phyloP scores from a whole-genome alignment of 176 grass and related monocot species.

The Oryza rufipogon region DNA sequence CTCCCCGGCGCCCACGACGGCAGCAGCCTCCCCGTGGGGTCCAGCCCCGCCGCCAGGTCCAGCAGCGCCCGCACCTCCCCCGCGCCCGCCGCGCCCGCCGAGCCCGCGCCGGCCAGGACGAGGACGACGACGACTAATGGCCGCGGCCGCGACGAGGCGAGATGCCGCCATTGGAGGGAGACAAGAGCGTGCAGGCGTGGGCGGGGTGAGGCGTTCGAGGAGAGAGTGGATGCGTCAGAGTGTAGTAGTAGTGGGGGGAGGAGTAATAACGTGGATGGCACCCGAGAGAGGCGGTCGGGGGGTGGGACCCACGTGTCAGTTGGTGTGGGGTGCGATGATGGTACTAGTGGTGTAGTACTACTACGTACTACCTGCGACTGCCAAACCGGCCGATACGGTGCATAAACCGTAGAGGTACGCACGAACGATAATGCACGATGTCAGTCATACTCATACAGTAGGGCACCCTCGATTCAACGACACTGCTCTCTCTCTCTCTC shows the following conservation, averaged over 20 bases:
- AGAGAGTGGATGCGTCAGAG: no score
- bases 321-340: no score
- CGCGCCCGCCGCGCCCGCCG: constrained; percentile 22
- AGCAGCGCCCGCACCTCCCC: constrained; percentile 72
- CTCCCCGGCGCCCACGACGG: constrained; percentile 66
- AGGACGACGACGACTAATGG: not conserved
- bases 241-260: no score
- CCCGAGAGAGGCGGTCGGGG: not conserved
- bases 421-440: no score
- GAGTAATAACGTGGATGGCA: constrained; percentile 31
- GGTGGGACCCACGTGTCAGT: not conserved
- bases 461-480: no score
- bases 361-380: no score
- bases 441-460: no score
- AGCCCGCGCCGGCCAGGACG: not conserved
- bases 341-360: no score
- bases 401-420: no score
- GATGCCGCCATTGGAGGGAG: constrained; percentile 2
- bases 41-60: constrained; percentile 63
- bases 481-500: no score
- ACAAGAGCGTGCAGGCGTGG: constrained; percentile 33
- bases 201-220: constrained; percentile 42
- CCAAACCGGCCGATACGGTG: no score
- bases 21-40: constrained; percentile 59
- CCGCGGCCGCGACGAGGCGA: constrained; percentile 25